Evolutionary conservation across 148 eudicot genomes (phyloP).

Genomic region (Beta vulgaris): DNA sequence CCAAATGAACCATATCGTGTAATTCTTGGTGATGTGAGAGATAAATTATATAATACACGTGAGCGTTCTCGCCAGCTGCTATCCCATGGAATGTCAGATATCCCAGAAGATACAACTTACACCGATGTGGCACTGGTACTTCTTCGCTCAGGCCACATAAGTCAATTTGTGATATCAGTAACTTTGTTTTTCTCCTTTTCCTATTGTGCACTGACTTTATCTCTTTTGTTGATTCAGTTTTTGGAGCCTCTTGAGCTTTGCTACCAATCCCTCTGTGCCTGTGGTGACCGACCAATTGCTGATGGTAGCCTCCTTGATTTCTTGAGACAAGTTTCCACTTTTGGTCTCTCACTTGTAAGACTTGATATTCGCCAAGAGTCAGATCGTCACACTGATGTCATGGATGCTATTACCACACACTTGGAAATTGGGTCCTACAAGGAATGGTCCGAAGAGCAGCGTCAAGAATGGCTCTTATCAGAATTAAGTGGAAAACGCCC

Average conservation of each 20-base stretch:
- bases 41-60: slow-evolving; percentile 83
- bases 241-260: slow-evolving; percentile 96
- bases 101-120: slow-evolving; percentile 79
- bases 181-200: background rate
- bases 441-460: slow-evolving; percentile 86
- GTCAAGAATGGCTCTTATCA: slow-evolving; percentile 98
- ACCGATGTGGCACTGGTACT: slow-evolving; percentile 76
- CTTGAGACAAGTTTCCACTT: slow-evolving; percentile 90
- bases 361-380: slow-evolving; percentile 98
- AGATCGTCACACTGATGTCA: slow-evolving; percentile 90
- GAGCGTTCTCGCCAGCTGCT: slow-evolving; percentile 86
- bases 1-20: slow-evolving; percentile 93
- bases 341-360: slow-evolving; percentile 88
- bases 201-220: slow-evolving; percentile 1
- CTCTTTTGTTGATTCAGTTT: slow-evolving; percentile 46
- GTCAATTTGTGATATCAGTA: background rate
- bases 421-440: slow-evolving; percentile 87
- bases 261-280: slow-evolving; percentile 81
- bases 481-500: slow-evolving; percentile 92
- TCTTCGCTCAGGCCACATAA: too few species aligned
- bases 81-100: slow-evolving; percentile 74
- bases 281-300: slow-evolving; percentile 89
- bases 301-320: slow-evolving; percentile 98
- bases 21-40: slow-evolving; percentile 92
- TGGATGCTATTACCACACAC: slow-evolving; percentile 88